A percentile compares a stretch with the other conserved stretches of the same genome.
Evolutionary conservation across 257 asterid species (phyloP).

Genomic region (Coffea eugenioides): DNA sequence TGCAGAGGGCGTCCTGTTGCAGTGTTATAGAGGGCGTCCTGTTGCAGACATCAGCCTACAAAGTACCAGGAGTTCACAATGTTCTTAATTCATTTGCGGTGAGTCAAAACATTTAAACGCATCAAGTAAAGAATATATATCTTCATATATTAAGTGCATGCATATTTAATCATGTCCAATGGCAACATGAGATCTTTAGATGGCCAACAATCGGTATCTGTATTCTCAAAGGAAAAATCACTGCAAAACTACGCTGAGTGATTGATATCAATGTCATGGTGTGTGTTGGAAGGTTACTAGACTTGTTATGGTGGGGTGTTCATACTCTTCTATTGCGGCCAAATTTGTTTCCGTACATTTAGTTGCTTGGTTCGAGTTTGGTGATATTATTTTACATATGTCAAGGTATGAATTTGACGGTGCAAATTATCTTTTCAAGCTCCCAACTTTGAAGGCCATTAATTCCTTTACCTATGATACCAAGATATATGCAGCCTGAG

Average conservation of each 20-base stretch:
- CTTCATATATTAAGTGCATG: neutral
- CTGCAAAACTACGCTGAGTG: neutral
- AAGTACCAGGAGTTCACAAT: slow-evolving; percentile 40
- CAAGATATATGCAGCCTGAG: slow-evolving; percentile 37
- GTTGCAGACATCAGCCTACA: slow-evolving; percentile 34
- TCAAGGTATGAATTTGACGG: slow-evolving; percentile 20
- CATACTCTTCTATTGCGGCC: neutral
- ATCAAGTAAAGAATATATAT: neutral
- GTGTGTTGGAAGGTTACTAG: neutral
- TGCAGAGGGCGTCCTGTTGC: neutral
- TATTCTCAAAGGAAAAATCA: neutral
- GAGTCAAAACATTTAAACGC: slow-evolving; percentile 9
- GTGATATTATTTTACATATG: neutral
- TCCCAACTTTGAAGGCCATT: neutral
- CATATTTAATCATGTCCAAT: neutral
- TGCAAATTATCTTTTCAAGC: neutral
- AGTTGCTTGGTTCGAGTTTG: neutral
- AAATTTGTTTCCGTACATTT: neutral
- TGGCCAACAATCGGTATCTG: neutral
- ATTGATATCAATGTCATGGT: neutral
- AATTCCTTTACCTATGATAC: slow-evolving; percentile 10
- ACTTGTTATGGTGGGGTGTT: neutral
- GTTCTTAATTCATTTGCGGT: slow-evolving; percentile 46
- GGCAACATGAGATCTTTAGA: neutral
- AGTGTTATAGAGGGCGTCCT: slow-evolving; percentile 32